phyloP scores from a whole-genome alignment of 2,329 filamentous ascomycete genomes.

The Ascochyta koolunga region DNA sequence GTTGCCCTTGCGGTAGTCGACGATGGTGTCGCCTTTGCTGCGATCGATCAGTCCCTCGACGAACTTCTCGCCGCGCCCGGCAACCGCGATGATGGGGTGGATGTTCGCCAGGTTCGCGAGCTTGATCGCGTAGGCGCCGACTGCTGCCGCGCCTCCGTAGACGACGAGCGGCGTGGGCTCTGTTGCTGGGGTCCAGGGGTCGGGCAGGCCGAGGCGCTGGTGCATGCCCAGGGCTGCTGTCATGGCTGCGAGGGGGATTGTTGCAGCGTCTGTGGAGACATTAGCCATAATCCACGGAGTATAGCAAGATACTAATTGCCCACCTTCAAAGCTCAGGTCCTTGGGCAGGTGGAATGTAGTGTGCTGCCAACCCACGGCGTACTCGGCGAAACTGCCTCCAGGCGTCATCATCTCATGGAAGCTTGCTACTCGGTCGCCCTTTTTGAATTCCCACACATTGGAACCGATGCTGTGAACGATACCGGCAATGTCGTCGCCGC shows the following conservation, averaged over 20 bases:
- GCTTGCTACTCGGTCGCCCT: slow-evolving; percentile 63
- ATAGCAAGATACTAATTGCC: neutral
- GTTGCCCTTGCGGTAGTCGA: slow-evolving; percentile 63
- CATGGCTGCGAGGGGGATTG: slow-evolving; percentile 54
- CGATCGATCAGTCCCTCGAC: slow-evolving; percentile 49
- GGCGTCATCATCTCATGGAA: slow-evolving; percentile 61
- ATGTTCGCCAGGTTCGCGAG: slow-evolving; percentile 49
- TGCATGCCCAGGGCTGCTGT: slow-evolving; percentile 56
- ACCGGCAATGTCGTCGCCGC: slow-evolving; percentile 63
- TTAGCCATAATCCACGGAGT: no score
- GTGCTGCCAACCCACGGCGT: slow-evolving; percentile 61
- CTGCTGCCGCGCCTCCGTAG: slow-evolving; percentile 51
- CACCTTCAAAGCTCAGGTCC: slow-evolving; percentile 59
- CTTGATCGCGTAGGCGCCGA: slow-evolving; percentile 51
- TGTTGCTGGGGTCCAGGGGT: slow-evolving; percentile 46
- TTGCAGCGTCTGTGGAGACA: slow-evolving; percentile 47
- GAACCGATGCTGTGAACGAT: slow-evolving; percentile 61
- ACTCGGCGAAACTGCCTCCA: slow-evolving; percentile 65
- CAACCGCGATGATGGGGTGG: slow-evolving; percentile 52
- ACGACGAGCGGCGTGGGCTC: slow-evolving; percentile 44
- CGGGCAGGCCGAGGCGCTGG: slow-evolving; percentile 48
- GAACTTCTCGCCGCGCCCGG: slow-evolving; percentile 46
- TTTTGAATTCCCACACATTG: slow-evolving; percentile 63
- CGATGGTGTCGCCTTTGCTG: slow-evolving; percentile 49
- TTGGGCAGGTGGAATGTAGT: slow-evolving; percentile 63